A percentile compares a stretch with the other conserved stretches of the same genome.
These are phyloP conservation scores for Tinospora cordifolia DNA, from an alignment of 164 flowering plant species.

Conservation along the genomic window DNA sequence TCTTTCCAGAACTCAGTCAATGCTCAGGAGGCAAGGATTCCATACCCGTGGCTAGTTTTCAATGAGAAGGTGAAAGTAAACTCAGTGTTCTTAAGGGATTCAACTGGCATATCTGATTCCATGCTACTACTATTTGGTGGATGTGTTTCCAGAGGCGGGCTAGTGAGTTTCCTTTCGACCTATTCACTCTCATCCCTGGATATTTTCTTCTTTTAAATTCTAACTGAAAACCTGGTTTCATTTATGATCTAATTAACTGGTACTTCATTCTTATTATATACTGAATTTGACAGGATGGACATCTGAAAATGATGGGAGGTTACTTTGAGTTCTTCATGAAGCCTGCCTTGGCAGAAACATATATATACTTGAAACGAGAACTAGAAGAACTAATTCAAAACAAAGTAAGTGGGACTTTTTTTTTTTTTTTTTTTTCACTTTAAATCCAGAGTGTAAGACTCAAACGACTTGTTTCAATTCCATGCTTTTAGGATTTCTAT, in stretches of 20 bases:
- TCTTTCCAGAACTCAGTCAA: slow-evolving; percentile 71
- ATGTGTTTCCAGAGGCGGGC: slow-evolving; percentile 46
- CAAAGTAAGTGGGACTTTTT: slow-evolving; percentile 49
- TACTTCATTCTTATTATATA: background rate
- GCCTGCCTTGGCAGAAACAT: slow-evolving; percentile 54
- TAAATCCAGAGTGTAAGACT: background rate
- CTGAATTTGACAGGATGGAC: slow-evolving; percentile 54
- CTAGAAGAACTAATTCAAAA: slow-evolving; percentile 66
- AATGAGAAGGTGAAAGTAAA: slow-evolving; percentile 93
- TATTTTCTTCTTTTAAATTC: background rate
- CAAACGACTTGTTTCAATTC: background rate
- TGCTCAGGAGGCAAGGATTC: slow-evolving; percentile 62
- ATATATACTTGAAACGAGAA: slow-evolving; percentile 46
- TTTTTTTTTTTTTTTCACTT: no score
- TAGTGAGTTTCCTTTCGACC: slow-evolving; percentile 32
- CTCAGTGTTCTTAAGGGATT: slow-evolving; percentile 79
- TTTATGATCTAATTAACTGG: background rate
- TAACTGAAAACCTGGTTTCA: background rate
- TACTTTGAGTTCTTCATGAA: slow-evolving; percentile 83
- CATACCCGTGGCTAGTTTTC: slow-evolving; percentile 95
- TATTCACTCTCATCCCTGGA: background rate
- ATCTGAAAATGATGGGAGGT: slow-evolving; percentile 80
- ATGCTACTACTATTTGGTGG: slow-evolving; percentile 88
- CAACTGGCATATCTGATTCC: slow-evolving; percentile 88
- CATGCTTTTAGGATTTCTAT: background rate